Percentiles rank a stretch among this genome's conserved stretches.
Conservation (phyloP, 345 rosid genomes). For the Eutrema japonicum region DNA sequence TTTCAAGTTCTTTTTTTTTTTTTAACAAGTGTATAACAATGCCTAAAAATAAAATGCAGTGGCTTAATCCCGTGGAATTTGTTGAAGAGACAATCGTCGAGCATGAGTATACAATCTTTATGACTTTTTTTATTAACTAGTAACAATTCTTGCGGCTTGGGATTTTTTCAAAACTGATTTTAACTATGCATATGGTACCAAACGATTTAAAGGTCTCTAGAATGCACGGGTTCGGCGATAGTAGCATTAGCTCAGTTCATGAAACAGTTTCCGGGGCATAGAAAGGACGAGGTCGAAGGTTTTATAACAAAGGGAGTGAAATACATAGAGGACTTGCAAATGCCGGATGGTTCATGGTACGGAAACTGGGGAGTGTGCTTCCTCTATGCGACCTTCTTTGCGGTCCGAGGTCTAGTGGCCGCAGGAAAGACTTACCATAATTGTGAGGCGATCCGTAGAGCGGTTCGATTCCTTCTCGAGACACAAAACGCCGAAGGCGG, state of each 20-base stretch:
- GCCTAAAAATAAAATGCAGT: slow-evolving; percentile 5
- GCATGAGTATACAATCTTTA: slow-evolving; percentile 19
- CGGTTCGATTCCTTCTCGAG: slow-evolving; percentile 55
- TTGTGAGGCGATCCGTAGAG: slow-evolving; percentile 49
- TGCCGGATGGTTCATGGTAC: slow-evolving; percentile 67
- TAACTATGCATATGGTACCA: background rate
- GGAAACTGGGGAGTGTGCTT: slow-evolving; percentile 80
- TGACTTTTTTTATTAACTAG: too few species aligned
- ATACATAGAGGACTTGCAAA: slow-evolving; percentile 51
- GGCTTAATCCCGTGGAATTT: slow-evolving; percentile 36
- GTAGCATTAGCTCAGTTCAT: slow-evolving; percentile 45
- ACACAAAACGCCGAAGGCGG: slow-evolving; percentile 63
- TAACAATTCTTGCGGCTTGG: background rate
- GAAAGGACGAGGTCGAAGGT: slow-evolving; percentile 53
- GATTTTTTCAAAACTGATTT: background rate
- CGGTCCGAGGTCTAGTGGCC: slow-evolving; percentile 54
- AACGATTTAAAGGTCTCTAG: slow-evolving; percentile 44
- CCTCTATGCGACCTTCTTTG: slow-evolving; percentile 64
- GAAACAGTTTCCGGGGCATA: slow-evolving; percentile 53
- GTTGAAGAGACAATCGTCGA: slow-evolving; percentile 18
- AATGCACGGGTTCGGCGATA: slow-evolving; percentile 57
- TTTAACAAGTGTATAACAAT: background rate
- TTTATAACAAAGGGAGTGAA: slow-evolving; percentile 51
- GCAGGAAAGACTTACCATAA: slow-evolving; percentile 48
- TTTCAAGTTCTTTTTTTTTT: background rate